Evolutionary conservation across 129 eudicot species (phyloP).

Genomic region (Saussurea involucrata): DNA sequence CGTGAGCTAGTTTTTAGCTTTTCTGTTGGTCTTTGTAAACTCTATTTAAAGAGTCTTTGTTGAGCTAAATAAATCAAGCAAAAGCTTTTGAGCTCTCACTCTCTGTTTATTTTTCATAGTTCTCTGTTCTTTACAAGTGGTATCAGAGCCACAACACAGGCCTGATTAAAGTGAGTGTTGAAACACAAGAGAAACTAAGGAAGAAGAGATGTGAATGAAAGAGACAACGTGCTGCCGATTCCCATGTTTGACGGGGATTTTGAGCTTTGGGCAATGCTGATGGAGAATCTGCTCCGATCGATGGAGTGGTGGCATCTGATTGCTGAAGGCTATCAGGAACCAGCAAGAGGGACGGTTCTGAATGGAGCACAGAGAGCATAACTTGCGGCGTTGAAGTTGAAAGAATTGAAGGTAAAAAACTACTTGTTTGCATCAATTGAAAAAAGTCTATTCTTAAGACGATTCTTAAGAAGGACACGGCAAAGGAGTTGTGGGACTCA

Average conservation of each 20-base stretch:
- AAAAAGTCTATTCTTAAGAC: no score
- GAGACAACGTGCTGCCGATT: not conserved
- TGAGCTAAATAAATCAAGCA: no score
- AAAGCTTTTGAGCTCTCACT: no score
- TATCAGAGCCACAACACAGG: not conserved
- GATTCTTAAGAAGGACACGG: no score
- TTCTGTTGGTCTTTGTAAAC: no score
- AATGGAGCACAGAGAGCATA: not conserved
- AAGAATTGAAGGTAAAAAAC: no score
- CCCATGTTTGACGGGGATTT: slow-evolving; percentile 16
- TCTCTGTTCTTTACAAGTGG: not conserved
- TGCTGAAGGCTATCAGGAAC: not conserved
- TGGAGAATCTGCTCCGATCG: slow-evolving; percentile 16
- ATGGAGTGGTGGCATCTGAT: not conserved
- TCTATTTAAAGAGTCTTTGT: no score
- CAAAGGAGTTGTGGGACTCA: no score
- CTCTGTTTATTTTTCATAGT: not conserved
- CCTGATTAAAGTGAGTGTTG: not conserved
- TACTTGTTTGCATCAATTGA: no score
- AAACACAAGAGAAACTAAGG: not conserved
- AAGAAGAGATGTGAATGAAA: slow-evolving; percentile 5
- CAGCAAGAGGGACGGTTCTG: not conserved
- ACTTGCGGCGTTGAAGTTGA: not conserved
- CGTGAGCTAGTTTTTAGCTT: no score
- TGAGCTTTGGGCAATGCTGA: slow-evolving; percentile 19